Percentiles rank a stretch among this genome's conserved stretches.
These are phyloP conservation scores for Tetrahymena borealis DNA, from an alignment of 73 alveolate genomes.

Conservation along the genomic window DNA sequence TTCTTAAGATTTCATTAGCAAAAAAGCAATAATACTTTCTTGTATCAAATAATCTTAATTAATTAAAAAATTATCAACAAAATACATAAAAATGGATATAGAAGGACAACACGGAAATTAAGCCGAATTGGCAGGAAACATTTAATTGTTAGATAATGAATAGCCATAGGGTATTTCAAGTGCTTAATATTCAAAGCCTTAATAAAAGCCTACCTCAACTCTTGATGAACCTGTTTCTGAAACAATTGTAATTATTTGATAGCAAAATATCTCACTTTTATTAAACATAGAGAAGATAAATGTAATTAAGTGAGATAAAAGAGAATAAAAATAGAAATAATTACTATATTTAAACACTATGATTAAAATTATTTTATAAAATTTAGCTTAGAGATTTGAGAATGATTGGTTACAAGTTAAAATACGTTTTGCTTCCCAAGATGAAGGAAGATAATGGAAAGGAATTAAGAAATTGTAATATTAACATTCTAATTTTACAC, in stretches of 20 bases:
- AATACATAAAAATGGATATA: neutral
- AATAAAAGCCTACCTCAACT: constrained; percentile 27
- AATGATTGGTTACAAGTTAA: constrained; percentile 79
- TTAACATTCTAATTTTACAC: neutral
- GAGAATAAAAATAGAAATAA: no score
- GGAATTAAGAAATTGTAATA: constrained; percentile 75
- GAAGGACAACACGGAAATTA: neutral
- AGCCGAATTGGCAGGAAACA: neutral
- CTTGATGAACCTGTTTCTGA: constrained; percentile 89
- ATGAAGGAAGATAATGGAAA: constrained; percentile 56
- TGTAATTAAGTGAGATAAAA: no score
- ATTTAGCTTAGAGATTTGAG: constrained; percentile 74
- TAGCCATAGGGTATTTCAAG: neutral
- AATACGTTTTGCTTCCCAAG: constrained; percentile 58
- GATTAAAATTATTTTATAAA: neutral
- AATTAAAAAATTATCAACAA: neutral
- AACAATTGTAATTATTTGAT: constrained; percentile 60
- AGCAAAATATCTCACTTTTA: neutral
- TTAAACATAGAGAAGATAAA: no score
- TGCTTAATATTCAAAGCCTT: neutral
- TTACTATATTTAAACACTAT: no score
- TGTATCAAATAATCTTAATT: neutral
- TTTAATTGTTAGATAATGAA: neutral
- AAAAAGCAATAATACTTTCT: neutral
- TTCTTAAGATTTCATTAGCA: neutral